Evolutionary conservation across 208 protist species (phyloP).

Genomic region (Leishmania amazonensis): DNA sequence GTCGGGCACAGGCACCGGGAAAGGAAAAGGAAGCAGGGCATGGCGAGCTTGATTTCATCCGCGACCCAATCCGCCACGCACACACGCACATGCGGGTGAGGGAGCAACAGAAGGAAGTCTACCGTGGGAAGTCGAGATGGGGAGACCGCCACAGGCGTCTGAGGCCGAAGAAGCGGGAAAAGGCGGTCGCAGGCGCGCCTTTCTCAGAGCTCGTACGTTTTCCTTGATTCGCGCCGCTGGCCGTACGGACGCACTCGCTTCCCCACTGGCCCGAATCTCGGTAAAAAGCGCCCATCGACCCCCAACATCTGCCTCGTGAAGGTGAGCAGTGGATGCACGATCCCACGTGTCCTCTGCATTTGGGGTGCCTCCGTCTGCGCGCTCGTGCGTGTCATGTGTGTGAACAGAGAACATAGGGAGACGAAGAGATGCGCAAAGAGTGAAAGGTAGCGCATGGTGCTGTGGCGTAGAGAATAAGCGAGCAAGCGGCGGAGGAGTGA

Average conservation of each 20-base stretch:
- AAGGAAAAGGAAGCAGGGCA: neutral
- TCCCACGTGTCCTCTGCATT: neutral
- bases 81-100: neutral
- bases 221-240: neutral
- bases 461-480: neutral
- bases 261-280: neutral
- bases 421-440: neutral
- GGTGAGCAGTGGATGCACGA: neutral
- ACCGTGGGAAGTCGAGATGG: neutral
- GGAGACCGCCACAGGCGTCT: neutral
- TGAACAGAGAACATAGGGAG: neutral
- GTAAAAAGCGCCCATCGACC: neutral
- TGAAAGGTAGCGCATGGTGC: neutral
- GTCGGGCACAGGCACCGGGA: neutral
- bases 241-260: too few relatives aligned
- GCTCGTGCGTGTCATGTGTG: neutral
- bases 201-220: neutral
- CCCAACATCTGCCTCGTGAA: neutral
- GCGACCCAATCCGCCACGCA: neutral
- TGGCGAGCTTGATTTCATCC: neutral
- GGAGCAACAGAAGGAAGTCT: neutral
- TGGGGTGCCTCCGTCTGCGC: neutral
- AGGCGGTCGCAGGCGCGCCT: neutral
- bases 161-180: neutral
- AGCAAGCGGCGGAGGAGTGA: neutral